phyloP scores from a whole-genome alignment of 1,284 basidiomycete genomes.

The Melampsora larici-populina region DNA sequence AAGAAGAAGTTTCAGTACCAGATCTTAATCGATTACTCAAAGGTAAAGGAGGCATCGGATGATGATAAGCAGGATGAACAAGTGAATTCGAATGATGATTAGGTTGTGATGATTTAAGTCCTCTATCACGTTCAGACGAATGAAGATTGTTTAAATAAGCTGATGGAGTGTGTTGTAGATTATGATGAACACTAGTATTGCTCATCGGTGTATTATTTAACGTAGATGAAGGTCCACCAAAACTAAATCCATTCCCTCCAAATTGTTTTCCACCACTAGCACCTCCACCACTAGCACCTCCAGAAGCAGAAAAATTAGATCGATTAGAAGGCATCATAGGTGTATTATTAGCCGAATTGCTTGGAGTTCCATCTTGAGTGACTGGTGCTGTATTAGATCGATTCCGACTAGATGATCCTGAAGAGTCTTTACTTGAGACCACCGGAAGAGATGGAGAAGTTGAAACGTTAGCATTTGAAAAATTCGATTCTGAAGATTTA shows the following conservation, averaged over 20 bases:
- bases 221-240: constrained; percentile 24
- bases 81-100: not conserved
- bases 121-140: constrained; percentile 26
- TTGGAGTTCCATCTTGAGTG: not conserved
- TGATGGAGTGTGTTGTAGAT: not conserved
- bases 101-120: not conserved
- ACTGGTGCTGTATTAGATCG: constrained; percentile 23
- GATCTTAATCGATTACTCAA: not conserved
- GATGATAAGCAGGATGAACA: not conserved
- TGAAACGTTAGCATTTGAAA: not conserved
- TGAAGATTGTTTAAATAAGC: not conserved
- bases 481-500: not conserved
- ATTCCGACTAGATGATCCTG: constrained; percentile 9
- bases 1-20: not conserved
- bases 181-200: not conserved
- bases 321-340: constrained; percentile 19
- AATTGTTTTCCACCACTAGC: constrained; percentile 27
- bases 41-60: not conserved
- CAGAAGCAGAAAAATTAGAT: constrained; percentile 3
- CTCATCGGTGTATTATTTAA: not conserved
- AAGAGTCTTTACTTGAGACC: constrained; percentile 17
- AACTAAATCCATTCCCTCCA: constrained; percentile 37
- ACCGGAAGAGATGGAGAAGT: constrained; percentile 19
- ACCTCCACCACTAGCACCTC: not conserved
- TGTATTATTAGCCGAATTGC: not conserved